A percentile compares a stretch with the other conserved stretches of the same genome.
phyloP scores from a whole-genome alignment of 176 grass and related monocot genomes.

The Phyllostachys edulis region DNA sequence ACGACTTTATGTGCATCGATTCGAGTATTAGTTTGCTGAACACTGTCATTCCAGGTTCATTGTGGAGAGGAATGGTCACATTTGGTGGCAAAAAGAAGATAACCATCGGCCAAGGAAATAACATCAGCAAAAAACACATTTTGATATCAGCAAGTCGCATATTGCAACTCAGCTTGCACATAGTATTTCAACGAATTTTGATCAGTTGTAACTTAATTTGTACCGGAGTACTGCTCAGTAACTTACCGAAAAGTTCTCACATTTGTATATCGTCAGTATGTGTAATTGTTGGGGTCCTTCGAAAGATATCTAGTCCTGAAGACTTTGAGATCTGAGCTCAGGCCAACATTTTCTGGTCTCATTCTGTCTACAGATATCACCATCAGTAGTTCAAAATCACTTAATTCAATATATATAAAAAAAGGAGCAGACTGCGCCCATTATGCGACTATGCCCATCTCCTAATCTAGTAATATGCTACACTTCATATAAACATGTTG shows the following conservation, averaged over 20 bases:
- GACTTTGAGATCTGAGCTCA: constrained; percentile 52
- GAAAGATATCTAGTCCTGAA: constrained; percentile 33
- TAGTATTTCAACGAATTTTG: not conserved
- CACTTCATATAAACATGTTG: not conserved
- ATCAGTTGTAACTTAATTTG: not conserved
- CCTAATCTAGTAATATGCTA: no score
- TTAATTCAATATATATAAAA: not conserved
- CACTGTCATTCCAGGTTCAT: constrained; percentile 94
- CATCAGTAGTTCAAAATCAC: not conserved
- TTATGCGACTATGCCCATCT: not conserved
- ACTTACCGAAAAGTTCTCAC: constrained; percentile 74
- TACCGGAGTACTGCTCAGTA: not conserved
- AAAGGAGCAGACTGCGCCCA: not conserved
- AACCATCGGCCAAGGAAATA: constrained; percentile 56
- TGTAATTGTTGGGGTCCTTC: constrained; percentile 47
- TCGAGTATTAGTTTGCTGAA: constrained; percentile 78
- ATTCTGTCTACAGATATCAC: constrained; percentile 58
- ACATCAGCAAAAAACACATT: not conserved
- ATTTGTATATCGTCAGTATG: constrained; percentile 62
- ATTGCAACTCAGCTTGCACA: not conserved
- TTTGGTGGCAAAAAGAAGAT: constrained; percentile 77
- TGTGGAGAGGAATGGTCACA: constrained; percentile 79
- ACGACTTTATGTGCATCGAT: constrained; percentile 76
- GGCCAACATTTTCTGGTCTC: constrained; percentile 66
- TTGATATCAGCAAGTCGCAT: not conserved